phyloP scores from a whole-genome alignment of 2,329 filamentous ascomycete genomes.

The Fusarium virguliforme region DNA sequence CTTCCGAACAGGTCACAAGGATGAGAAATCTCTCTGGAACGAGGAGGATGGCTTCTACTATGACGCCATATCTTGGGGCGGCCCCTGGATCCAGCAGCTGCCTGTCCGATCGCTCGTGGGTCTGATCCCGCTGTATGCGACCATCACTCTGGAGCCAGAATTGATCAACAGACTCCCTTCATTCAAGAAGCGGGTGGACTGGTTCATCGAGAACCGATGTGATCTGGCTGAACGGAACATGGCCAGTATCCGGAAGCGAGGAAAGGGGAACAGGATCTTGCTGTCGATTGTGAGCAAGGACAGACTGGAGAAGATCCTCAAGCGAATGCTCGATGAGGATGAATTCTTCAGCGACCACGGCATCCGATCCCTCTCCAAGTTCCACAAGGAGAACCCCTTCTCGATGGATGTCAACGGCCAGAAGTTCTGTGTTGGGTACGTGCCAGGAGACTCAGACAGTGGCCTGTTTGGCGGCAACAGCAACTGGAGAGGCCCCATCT shows the following conservation, averaged over 20 bases:
- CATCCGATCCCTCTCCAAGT: constrained; percentile 92
- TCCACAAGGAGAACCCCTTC: constrained; percentile 90
- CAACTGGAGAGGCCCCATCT: constrained; percentile 97
- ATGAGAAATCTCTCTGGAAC: constrained; percentile 92
- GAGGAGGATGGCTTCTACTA: constrained; percentile 98
- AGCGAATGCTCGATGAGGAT: constrained; percentile 92
- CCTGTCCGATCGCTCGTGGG: constrained; percentile 94
- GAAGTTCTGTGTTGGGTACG: constrained; percentile 87
- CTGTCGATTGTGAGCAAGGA: constrained; percentile 94
- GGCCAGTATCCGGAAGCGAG: constrained; percentile 90
- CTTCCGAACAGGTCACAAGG: constrained; percentile 78
- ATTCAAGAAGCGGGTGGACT: constrained; percentile 93
- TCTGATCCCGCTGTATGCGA: constrained; percentile 93
- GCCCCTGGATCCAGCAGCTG: constrained; percentile 92
- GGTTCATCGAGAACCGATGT: constrained; percentile 91
- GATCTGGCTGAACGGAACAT: constrained; percentile 95
- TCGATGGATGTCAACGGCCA: constrained; percentile 97
- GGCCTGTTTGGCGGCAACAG: constrained; percentile 97
- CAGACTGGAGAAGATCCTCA: constrained; percentile 88
- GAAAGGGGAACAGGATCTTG: constrained; percentile 90
- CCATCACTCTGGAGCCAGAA: constrained; percentile 92
- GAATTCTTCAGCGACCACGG: constrained; percentile 94
- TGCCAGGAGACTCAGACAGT: constrained; percentile 96
- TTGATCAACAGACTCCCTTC: constrained; percentile 91
- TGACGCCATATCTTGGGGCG: constrained; percentile 96